Base-by-base conservation (phyloP, 2,329 filamentous ascomycete genomes). In the Chaetomiaceae sp. region DNA sequence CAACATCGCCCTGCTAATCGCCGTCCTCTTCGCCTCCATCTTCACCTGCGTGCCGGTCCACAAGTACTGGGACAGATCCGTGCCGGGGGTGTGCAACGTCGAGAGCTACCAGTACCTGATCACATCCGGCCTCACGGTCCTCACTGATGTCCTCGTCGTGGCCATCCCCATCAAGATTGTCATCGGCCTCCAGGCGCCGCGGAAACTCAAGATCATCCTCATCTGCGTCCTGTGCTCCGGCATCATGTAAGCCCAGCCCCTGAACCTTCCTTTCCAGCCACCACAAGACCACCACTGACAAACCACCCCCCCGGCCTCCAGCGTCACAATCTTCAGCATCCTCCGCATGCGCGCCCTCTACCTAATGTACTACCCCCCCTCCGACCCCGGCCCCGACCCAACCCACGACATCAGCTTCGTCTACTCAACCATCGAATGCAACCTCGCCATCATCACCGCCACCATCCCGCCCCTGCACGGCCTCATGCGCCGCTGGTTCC, bases 11-110 rank as follows among this genome's bases (percentile, higher is more conserved):
- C 55, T 67, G n/a, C 55, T 63, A 49, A 47, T 68, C 34, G 56
- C 64, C 8, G 61, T 68, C 9, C 63, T 69, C 17, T 59, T 68
- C 47, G 63, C 64, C 1, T 62, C 58, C 7, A 51, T 68, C 27
- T 68, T 69, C 37, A 65, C 68, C 29, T 70, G 68, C 48, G 57
- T 52, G 2, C 63, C 63, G 2, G 50, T 67, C 25, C 31, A 54
- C 3, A 64, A 64, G 44, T 61, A 61, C 45, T 68, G 64, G 61
- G 25, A 64, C 46, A 27, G 17, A 33, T n/a, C 36, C 29, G 43
- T 46, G 3, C 29, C 43, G 20, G 43, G 34, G 12, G 42, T 23
- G 17, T 68, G 56, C 37, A 61, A 53, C 40, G 43, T 29, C n/a
- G 34, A 40, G 39, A 15, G 38, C 8, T 37, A 34, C 19, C 43